Evolutionary conservation across 805 yeast genomes (phyloP), one percentile per base, ranked within the genome.

Genomic region (Candida nonsorbophila): DNA sequence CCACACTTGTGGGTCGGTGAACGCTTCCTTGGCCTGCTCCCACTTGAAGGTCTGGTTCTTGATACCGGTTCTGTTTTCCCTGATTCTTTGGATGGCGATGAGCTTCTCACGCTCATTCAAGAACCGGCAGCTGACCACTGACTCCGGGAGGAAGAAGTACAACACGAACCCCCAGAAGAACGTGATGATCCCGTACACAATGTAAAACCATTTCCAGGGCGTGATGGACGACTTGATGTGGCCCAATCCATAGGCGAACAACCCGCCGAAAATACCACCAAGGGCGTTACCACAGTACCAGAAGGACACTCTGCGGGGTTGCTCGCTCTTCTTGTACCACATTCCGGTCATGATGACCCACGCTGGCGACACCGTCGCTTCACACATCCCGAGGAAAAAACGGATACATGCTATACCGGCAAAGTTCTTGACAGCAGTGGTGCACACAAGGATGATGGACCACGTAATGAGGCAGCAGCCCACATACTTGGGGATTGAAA

Each of bases 151-250:
- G 46, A 72, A 69, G 32, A 73, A 40, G 27, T 48, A 51, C 34
- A 73, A 58, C 11, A 67, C 29, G 9, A 67, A 29, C 5, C 81
- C 82, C 12, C 73, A 44, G 9, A 70, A 46, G 5, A 78, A 49
- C 2, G 85, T 77, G 30, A 75, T 62, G 4, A 62, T 44, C 12
- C 90, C 90, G 27, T 72, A 67, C 16, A 77, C 57, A 29, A 82
- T 53, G 47, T 69, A 82, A 4, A 78, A 47, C 10, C 73, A 47
- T 45, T 71, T 74, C 88, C 88, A 83, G 5, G 78, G 62, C 4
- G 53, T 60, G 6, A 76, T 50, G 16, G 56, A 30, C 46, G 64
- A 69, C 7, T 47, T 29, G 9, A 50, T 53, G 13, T 51, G 58
- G 8, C 55, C 56, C 13, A 58, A 24, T 8, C 61, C 67, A 35